These are phyloP conservation scores for Rhytidiadelphus loreus DNA, from an alignment of 225 moss, liverwort and hornwort species.

Conservation along the genomic window DNA sequence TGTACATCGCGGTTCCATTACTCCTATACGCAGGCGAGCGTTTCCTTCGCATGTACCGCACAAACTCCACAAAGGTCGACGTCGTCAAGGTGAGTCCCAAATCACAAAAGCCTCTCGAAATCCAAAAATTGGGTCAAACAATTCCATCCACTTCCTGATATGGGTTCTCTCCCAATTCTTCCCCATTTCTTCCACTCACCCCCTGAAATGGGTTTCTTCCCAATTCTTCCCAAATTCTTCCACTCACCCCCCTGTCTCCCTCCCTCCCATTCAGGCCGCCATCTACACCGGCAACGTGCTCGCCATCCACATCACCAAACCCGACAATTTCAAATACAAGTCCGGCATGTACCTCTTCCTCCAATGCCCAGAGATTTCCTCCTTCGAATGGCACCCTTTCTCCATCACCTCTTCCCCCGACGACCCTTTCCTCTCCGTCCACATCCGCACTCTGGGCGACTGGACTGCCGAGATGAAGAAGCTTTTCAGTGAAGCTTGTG, in stretches of 20 bases:
- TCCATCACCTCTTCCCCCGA: slow-evolving; percentile 94
- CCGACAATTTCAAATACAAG: slow-evolving; percentile 81
- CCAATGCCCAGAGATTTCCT: slow-evolving; percentile 87
- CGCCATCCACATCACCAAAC: slow-evolving; percentile 81
- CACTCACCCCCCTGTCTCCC: too few species aligned
- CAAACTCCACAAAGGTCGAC: slow-evolving; percentile 72
- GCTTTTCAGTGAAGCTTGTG: slow-evolving; percentile 63
- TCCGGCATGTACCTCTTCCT: slow-evolving; percentile 97
- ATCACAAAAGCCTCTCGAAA: neutral
- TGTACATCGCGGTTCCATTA: slow-evolving; percentile 71
- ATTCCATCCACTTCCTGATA: neutral
- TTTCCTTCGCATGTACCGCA: slow-evolving; percentile 66
- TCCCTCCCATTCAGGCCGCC: slow-evolving; percentile 44
- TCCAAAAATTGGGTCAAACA: neutral
- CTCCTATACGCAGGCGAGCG: slow-evolving; percentile 76
- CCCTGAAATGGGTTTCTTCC: neutral
- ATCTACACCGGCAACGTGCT: slow-evolving; percentile 92
- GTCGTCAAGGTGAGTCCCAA: slow-evolving; percentile 65
- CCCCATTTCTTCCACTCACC: too few species aligned
- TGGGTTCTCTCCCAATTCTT: neutral
- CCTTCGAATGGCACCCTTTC: slow-evolving; percentile 99
- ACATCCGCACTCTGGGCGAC: slow-evolving; percentile 91
- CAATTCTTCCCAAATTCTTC: too few species aligned
- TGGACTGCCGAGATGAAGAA: slow-evolving; percentile 79
- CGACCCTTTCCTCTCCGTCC: slow-evolving; percentile 84